Conservation (phyloP, 2,329 filamentous ascomycete genomes). For the Zasmidium citrigriseum region DNA sequence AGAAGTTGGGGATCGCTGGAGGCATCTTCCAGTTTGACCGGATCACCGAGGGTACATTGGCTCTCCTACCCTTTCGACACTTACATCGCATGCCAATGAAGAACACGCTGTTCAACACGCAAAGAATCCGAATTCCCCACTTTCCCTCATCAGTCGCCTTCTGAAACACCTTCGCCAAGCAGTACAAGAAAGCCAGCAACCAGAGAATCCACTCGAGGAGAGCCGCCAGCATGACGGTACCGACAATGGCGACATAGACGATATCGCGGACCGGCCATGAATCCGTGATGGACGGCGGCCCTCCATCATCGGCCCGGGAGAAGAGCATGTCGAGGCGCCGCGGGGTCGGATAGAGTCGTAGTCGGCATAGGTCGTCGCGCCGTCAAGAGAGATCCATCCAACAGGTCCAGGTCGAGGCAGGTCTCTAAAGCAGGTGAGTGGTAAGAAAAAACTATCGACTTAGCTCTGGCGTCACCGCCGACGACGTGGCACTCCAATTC, state of each 20-base stretch:
- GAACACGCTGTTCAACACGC: slow-evolving; percentile 70
- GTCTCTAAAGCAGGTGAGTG: neutral
- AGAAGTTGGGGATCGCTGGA: no score
- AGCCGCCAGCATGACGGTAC: slow-evolving; percentile 78
- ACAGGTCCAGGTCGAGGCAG: neutral
- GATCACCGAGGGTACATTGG: no score
- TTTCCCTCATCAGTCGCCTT: slow-evolving; percentile 71
- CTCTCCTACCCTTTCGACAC: no score
- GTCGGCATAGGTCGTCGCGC: neutral
- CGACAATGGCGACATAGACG: slow-evolving; percentile 79
- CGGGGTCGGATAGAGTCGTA: neutral
- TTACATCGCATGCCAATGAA: slow-evolving; percentile 81
- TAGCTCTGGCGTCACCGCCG: neutral
- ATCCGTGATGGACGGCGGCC: slow-evolving; percentile 13
- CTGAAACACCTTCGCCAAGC: slow-evolving; percentile 79
- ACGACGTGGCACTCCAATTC: neutral
- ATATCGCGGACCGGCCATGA: slow-evolving; percentile 60
- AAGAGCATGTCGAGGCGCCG: slow-evolving; percentile 12
- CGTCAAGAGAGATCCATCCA: neutral
- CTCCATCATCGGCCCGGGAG: slow-evolving; percentile 11
- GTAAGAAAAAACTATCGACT: neutral
- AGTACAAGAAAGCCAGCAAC: slow-evolving; percentile 92
- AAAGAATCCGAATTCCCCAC: slow-evolving; percentile 76
- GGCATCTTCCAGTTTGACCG: no score
- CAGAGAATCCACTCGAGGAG: slow-evolving; percentile 92